Base-by-base conservation (phyloP, 768 basidiomycete genomes). In the Asterophora parasitica region DNA sequence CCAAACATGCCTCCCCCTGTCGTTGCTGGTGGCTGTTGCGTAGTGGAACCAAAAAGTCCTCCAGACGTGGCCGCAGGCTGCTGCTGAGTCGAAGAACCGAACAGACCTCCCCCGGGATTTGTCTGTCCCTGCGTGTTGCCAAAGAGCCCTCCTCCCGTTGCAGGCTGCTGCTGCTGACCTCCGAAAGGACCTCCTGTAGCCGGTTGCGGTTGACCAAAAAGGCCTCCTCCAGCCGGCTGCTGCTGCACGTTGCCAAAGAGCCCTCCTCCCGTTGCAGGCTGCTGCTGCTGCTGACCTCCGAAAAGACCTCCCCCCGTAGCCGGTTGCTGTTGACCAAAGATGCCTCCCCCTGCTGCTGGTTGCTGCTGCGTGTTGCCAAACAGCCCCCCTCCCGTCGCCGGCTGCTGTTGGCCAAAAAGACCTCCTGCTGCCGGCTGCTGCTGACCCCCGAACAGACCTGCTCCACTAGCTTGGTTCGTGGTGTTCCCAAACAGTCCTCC, bases 401-500 rank as follows among this genome's bases (percentile, higher is more conserved):
- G 57, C 39, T 61, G 59, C 16, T 49, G 50, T 38, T 56, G 54
- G 11, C 64, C 62, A 27, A 65, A 65, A 0, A 61, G 44, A 2
- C 60, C 56, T 13, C 52, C 56, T 20, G 40, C 20, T n/a, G 52
- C 32, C 17, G 44, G 52, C 27, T 53, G 53, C 23, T 12, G 49
- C 30, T 54, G 52, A 20, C 53, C 56, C 27, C 55, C 55, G 38
- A 60, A 56, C 42, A 54, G 44, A 28, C 50, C 48, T 3, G 36
- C 53, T 54, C 37, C 38, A 33, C 28, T 26, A 13, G 51, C 19
- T 23, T 23, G 23, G 27, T 48, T 37, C 30, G 58, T 48, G 33
- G 50, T 44, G 45, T 53, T 59, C 26, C 64, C 66, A 32, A 65
- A 67, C 16, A 66, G 52, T 7, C 66, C 59, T 13, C 59, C 62